These are phyloP conservation scores for Pinus taeda DNA, from an alignment of 75 land plant species.

Conservation along the genomic window DNA sequence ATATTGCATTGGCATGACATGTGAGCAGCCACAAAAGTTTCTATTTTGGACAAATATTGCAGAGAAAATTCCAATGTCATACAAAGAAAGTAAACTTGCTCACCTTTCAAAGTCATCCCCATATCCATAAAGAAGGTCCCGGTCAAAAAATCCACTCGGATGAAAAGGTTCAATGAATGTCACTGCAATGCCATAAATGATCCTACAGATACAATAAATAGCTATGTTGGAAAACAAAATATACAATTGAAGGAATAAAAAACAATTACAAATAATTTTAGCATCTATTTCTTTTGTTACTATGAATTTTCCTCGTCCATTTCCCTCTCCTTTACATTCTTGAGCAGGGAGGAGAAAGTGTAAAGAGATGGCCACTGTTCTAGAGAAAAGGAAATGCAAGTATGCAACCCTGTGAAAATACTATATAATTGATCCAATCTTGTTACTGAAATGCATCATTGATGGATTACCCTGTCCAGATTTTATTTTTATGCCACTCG, in stretches of 20 bases:
- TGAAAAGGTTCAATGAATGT: constrained; percentile 63
- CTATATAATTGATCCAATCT: background rate
- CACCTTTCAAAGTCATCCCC: constrained; percentile 79
- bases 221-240: background rate
- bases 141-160: constrained; percentile 46
- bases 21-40: background rate
- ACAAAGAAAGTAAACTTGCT: background rate
- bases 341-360: background rate
- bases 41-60: too few species aligned
- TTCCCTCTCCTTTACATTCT: background rate
- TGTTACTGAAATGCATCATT: background rate
- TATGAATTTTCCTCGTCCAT: background rate
- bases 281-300: background rate
- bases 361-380: background rate
- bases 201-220: constrained; percentile 23
- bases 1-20: background rate
- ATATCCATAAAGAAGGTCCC: constrained; percentile 50
- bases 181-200: constrained; percentile 56
- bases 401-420: constrained; percentile 5
- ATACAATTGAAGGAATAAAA: background rate
- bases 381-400: background rate
- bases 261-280: background rate
- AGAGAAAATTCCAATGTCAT: background rate
- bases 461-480: constrained; percentile 66
- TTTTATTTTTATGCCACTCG: constrained; percentile 53